Evolutionary conservation across 1,284 basidiomycete genomes (phyloP).

Genomic region (Rhodotorula sp.): DNA sequence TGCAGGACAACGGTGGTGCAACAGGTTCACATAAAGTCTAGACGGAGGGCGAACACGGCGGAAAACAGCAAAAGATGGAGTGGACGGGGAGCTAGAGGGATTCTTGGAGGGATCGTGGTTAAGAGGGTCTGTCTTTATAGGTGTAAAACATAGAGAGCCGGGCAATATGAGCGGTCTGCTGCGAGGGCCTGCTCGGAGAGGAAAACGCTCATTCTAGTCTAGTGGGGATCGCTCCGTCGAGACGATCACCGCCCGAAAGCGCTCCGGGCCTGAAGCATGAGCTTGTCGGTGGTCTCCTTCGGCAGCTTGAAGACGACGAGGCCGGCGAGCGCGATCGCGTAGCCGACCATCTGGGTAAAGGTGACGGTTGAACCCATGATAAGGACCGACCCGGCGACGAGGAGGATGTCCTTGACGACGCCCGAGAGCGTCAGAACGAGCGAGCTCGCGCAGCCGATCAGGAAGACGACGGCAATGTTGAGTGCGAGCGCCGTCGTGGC

Average conservation of each 20-base stretch:
- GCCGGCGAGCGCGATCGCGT: conserved; percentile 13
- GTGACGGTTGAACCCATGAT: conserved; percentile 53
- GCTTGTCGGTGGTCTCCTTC: conserved; percentile 38
- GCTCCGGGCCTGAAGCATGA: conserved; percentile 18
- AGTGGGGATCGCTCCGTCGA: background rate
- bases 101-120: too few species aligned
- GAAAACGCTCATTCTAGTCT: too few species aligned
- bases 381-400: conserved; percentile 53
- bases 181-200: too few species aligned
- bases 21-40: too few species aligned
- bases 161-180: too few species aligned
- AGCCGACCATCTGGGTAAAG: conserved; percentile 47
- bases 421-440: conserved; percentile 53
- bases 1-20: too few species aligned
- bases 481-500: conserved; percentile 54
- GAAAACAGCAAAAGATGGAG: too few species aligned
- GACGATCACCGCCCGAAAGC: conserved; percentile 20
- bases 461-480: conserved; percentile 55
- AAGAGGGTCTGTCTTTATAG: too few species aligned
- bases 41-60: too few species aligned
- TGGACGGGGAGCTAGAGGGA: too few species aligned
- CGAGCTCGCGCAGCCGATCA: conserved; percentile 52
- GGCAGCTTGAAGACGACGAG: conserved; percentile 30
- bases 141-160: background rate
- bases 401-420: conserved; percentile 53